Base-by-base conservation (phyloP, 148 eudicot genomes). In the Euryodendron excelsum region DNA sequence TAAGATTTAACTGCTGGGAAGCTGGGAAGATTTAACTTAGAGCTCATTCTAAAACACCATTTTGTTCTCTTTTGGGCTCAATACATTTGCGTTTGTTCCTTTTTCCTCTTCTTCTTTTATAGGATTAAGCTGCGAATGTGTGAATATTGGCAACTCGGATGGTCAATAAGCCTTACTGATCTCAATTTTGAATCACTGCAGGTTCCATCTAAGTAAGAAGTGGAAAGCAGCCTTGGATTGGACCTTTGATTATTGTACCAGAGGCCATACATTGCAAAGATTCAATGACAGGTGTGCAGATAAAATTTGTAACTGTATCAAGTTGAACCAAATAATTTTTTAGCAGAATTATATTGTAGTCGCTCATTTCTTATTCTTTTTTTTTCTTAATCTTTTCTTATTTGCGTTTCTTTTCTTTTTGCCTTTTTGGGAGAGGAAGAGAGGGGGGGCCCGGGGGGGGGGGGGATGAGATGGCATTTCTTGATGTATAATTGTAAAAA, bases 211-310 rank as follows among this genome's bases (percentile, higher is more conserved):
- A 41, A 44, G 44, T 52, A n/a, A 36, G n/a, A 34, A 56, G 20
- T 27, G 33, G 20, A 33, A 12, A 62, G 20, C 71, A 76, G 47
- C 56, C 30, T 11, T 11, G 36, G 68, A n/a, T 60, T 41, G 53
- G 36, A 75, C 55, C 37, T 75, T 59, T 60, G 53, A 41, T 60
- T 27, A 60, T 25, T 0, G 36, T 58, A 0, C 53, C 52, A 34
- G 77, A 23, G 23, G 59, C 59, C 75, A 50, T 20, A 1, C 37
- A 55, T 55, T 72, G 55, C 48, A 47, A 36, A 64, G 50, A 64
- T 64, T n/a, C 53, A 14, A 48, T 25, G n/a, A 45, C 79, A n/a
- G 79, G 59, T 76, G 28, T 48, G 69, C 61, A 33, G 20, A 63
- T 45, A 20, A 75, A 59, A 27, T 41, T 75, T 36, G 21, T 45